These are phyloP conservation scores for Fusarium sp. DNA, from an alignment of 2,329 filamentous ascomycete genomes.

Conservation along the genomic window DNA sequence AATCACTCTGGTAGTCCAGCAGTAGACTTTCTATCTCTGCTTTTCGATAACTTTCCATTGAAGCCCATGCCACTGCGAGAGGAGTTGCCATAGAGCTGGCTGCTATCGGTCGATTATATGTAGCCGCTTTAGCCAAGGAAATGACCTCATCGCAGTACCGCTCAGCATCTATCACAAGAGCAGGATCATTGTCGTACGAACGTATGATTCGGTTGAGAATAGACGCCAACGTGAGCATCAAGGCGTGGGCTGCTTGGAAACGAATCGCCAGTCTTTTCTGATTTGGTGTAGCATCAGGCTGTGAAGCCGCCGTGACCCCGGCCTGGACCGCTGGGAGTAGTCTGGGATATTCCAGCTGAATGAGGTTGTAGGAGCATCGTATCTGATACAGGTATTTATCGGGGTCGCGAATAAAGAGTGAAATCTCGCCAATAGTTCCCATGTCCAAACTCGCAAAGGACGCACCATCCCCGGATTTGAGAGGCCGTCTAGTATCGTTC, in stretches of 20 bases:
- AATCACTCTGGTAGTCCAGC: slow-evolving; percentile 11
- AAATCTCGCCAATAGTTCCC: background rate
- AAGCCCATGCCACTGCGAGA: background rate
- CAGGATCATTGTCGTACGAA: background rate
- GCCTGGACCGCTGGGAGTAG: background rate
- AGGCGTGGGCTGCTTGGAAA: slow-evolving; percentile 10
- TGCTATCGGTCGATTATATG: slow-evolving; percentile 10
- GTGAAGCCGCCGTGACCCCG: background rate
- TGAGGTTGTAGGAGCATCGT: slow-evolving; percentile 3
- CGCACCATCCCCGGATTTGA: slow-evolving; percentile 1
- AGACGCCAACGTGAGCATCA: background rate
- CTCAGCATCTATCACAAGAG: background rate
- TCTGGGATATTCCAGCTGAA: background rate
- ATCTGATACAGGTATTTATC: slow-evolving; percentile 13
- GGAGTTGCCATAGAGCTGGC: slow-evolving; percentile 6
- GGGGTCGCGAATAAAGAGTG: slow-evolving; percentile 1
- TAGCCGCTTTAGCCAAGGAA: background rate
- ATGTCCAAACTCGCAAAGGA: slow-evolving; percentile 2
- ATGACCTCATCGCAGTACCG: slow-evolving; percentile 1
- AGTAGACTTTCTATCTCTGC: background rate
- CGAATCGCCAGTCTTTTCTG: background rate
- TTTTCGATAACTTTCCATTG: background rate
- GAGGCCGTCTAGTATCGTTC: background rate
- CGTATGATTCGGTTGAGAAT: slow-evolving; percentile 8
- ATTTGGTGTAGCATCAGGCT: background rate